These are phyloP conservation scores for Dryas octopetala DNA, from an alignment of 306 rosid species.

Conservation along the genomic window DNA sequence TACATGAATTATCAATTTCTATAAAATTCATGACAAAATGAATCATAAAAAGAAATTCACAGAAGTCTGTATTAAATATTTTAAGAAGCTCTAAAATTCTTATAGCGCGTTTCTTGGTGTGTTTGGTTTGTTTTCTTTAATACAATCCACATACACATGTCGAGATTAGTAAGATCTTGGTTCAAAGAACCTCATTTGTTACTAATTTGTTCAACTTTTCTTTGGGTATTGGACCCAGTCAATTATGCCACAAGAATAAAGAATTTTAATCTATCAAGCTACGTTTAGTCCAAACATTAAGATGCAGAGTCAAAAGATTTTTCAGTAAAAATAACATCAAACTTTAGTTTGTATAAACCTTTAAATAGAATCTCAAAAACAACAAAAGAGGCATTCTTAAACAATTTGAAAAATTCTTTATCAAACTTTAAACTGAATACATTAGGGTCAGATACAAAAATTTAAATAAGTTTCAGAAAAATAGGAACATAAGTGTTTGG, in stretches of 20 bases:
- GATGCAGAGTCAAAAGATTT: background rate
- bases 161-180: background rate
- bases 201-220: background rate
- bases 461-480: background rate
- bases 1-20: too few species aligned
- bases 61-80: background rate
- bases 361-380: background rate
- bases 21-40: too few species aligned
- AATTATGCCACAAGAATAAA: background rate
- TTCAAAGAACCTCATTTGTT: background rate
- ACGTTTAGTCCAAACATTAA: background rate
- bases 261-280: background rate
- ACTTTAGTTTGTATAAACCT: background rate
- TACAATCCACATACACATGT: background rate
- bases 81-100: background rate
- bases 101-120: background rate
- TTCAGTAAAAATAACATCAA: background rate
- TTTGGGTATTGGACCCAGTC: background rate
- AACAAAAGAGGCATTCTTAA: background rate
- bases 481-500: slow-evolving; percentile 3
- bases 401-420: background rate
- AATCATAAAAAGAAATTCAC: background rate
- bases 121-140: background rate
- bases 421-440: background rate
- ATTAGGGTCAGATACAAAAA: background rate